These are phyloP conservation scores for Phytophthora fragariaefolia DNA, from an alignment of 352 stramenopile species.

Conservation along the genomic window DNA sequence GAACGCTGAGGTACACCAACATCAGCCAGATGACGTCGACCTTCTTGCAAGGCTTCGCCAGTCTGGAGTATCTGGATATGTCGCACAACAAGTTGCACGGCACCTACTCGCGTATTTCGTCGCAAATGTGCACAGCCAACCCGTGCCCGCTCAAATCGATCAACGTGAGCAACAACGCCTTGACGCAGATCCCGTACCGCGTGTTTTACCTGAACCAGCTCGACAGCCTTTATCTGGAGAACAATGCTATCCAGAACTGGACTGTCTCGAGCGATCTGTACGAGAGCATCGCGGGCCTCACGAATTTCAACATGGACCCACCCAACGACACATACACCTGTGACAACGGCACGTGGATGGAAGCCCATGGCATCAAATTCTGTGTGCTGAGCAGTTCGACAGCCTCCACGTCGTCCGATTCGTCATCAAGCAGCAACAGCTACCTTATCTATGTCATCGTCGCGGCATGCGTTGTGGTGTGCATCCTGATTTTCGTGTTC, in stretches of 20 bases:
- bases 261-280: constrained; percentile 51
- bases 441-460: constrained; percentile 55
- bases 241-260: constrained; percentile 56
- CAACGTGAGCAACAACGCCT: constrained; percentile 50
- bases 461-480: constrained; percentile 48
- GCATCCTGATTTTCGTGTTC: constrained; percentile 57
- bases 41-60: constrained; percentile 53
- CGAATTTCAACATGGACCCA: constrained; percentile 51
- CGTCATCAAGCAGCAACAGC: constrained; percentile 41
- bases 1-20: constrained; percentile 48
- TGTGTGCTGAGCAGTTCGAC: constrained; percentile 43
- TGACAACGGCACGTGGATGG: constrained; percentile 46
- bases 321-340: constrained; percentile 42
- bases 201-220: constrained; percentile 57
- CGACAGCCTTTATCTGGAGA: constrained; percentile 50
- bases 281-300: constrained; percentile 46
- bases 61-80: constrained; percentile 52
- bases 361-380: constrained; percentile 44
- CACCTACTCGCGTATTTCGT: constrained; percentile 53
- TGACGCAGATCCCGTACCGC: constrained; percentile 50
- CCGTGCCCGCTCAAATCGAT: constrained; percentile 56
- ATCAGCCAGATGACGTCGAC: constrained; percentile 47
- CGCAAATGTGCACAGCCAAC: constrained; percentile 56
- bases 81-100: constrained; percentile 56
- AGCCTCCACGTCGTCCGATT: constrained; percentile 26